Percentiles rank a stretch among this genome's conserved stretches.
Evolutionary conservation across 345 rosid species (phyloP).

Genomic region (Microthlaspi erraticum): DNA sequence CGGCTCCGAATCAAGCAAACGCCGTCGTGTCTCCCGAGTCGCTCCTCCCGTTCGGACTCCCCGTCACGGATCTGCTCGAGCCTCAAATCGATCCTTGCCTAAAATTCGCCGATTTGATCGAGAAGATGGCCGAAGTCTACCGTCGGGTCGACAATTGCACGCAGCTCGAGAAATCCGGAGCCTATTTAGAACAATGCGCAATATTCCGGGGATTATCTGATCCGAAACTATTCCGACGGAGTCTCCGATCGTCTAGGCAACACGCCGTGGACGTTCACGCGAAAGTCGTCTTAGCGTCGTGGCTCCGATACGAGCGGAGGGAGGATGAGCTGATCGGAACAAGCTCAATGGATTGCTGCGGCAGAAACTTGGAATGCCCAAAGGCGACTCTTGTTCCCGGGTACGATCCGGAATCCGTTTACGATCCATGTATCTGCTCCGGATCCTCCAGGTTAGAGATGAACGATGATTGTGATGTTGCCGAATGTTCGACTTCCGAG

Average conservation of each 20-base stretch:
- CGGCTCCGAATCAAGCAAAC: slow-evolving; percentile 40
- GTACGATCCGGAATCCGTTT: slow-evolving; percentile 67
- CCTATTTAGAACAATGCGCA: slow-evolving; percentile 75
- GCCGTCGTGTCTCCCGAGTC: slow-evolving; percentile 46
- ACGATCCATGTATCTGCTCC: slow-evolving; percentile 71
- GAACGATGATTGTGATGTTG: slow-evolving; percentile 36
- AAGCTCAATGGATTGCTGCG: slow-evolving; percentile 78
- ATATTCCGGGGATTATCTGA: slow-evolving; percentile 68
- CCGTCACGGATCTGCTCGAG: slow-evolving; percentile 70
- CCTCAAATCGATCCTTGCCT: slow-evolving; percentile 77
- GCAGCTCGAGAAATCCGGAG: slow-evolving; percentile 61
- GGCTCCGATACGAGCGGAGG: slow-evolving; percentile 94
- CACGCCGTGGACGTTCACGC: slow-evolving; percentile 80
- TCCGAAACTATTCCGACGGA: slow-evolving; percentile 77
- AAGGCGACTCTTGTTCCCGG: slow-evolving; percentile 75
- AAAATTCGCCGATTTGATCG: slow-evolving; percentile 65
- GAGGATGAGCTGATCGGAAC: slow-evolving; percentile 86
- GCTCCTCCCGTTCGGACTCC: slow-evolving; percentile 77
- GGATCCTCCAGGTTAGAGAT: slow-evolving; percentile 47
- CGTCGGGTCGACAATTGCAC: slow-evolving; percentile 56
- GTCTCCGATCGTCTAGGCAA: slow-evolving; percentile 74
- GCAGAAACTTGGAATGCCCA: slow-evolving; percentile 86
- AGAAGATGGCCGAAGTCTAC: slow-evolving; percentile 68
- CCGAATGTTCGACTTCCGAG: slow-evolving; percentile 76
- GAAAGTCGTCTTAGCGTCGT: slow-evolving; percentile 83